Evolutionary conservation across 371 early-diverging fungal species (phyloP).

Genomic region (Circinella umbellata): DNA sequence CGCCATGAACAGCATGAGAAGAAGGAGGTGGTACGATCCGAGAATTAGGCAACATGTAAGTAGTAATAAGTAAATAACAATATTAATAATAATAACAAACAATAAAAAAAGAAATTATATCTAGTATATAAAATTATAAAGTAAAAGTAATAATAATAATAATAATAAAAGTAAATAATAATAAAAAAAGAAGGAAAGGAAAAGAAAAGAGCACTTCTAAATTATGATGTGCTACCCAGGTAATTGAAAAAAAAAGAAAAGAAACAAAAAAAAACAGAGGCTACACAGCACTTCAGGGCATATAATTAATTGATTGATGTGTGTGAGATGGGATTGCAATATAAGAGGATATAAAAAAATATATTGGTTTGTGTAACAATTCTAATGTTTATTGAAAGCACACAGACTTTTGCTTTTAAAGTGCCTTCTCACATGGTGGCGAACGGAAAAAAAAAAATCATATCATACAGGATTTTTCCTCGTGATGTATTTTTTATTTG

Average conservation of each 20-base stretch:
- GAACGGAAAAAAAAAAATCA: background rate
- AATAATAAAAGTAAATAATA: background rate
- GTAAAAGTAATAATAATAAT: too few species aligned
- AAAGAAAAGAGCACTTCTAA: background rate
- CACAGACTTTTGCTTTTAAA: conserved; percentile 2
- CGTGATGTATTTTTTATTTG: too few species aligned
- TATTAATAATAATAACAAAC: background rate
- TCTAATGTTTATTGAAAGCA: background rate
- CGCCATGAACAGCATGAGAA: background rate
- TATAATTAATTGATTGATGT: too few species aligned
- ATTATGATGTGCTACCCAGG: too few species aligned
- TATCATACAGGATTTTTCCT: background rate
- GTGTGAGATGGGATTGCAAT: background rate
- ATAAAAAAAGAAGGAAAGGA: background rate
- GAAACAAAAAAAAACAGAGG: too few species aligned
- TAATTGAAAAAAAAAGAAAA: too few species aligned
- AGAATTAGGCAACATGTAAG: conserved; percentile 32
- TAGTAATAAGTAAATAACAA: background rate
- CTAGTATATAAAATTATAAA: background rate
- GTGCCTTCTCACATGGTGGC: conserved; percentile 7
- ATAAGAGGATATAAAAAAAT: too few species aligned
- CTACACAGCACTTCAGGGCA: too few species aligned
- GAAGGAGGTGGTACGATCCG: conserved; percentile 22
- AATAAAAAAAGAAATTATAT: conserved; percentile 10
- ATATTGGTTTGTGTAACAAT: conserved; percentile 13